These are phyloP conservation scores for Aspergillus sp. DNA, from an alignment of 2,329 filamentous ascomycete genomes.

Conservation along the genomic window DNA sequence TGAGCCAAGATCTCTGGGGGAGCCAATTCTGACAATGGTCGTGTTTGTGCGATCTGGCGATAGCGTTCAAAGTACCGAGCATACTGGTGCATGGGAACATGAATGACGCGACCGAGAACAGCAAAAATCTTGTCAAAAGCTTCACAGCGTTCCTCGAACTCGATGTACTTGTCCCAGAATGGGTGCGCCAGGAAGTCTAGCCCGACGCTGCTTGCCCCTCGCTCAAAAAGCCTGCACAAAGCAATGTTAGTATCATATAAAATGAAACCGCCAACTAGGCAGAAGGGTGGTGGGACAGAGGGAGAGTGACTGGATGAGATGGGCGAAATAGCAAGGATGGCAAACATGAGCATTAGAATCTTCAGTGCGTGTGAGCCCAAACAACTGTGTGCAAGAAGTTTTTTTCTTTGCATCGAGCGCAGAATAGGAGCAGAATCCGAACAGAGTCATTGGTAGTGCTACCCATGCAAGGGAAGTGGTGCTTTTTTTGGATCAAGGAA, in stretches of 20 bases:
- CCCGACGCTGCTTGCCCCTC: constrained; percentile 76
- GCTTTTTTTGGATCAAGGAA: constrained; percentile 32
- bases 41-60: constrained; percentile 66
- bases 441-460: constrained; percentile 24
- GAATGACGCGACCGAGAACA: constrained; percentile 75
- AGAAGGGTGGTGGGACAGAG: constrained; percentile 25
- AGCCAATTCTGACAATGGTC: constrained; percentile 69
- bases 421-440: constrained; percentile 27
- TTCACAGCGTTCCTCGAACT: constrained; percentile 90
- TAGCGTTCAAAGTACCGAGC: constrained; percentile 92
- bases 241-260: constrained; percentile 35
- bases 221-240: constrained; percentile 74
- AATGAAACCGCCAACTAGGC: constrained; percentile 4
- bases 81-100: constrained; percentile 94
- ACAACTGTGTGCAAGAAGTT: constrained; percentile 21
- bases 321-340: constrained; percentile 43
- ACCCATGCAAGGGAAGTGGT: constrained; percentile 22
- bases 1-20: constrained; percentile 62
- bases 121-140: constrained; percentile 78
- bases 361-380: constrained; percentile 33
- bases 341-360: constrained; percentile 37
- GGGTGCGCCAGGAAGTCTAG: constrained; percentile 91
- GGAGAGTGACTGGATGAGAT: constrained; percentile 20
- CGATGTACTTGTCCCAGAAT: constrained; percentile 98
- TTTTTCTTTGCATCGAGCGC: constrained; percentile 28